These are phyloP conservation scores for Polygonum aviculare DNA, from an alignment of 148 eudicot genomes.

Conservation along the genomic window DNA sequence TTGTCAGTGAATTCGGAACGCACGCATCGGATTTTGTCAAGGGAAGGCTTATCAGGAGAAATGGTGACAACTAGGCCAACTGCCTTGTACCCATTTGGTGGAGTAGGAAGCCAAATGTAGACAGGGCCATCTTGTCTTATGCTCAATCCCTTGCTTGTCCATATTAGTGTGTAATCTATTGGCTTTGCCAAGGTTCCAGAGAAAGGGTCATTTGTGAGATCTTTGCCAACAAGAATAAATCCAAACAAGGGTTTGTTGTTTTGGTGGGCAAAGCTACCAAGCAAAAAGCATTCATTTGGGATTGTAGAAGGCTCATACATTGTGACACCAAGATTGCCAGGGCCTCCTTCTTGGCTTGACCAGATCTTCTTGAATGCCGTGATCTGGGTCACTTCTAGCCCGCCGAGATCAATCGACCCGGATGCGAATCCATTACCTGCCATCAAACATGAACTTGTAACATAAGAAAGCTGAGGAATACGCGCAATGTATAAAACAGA, in stretches of 20 bases:
- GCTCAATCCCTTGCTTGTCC: conserved; percentile 11
- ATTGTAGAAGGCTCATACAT: conserved; percentile 11
- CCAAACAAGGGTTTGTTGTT: conserved; percentile 12
- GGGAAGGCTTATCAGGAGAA: background rate
- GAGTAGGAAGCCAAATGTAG: conserved; percentile 32
- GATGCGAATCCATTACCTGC: conserved; percentile 11
- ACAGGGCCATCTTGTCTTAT: conserved; percentile 21
- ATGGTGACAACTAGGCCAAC: conserved; percentile 9
- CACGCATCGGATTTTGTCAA: conserved; percentile 14
- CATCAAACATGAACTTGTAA: background rate
- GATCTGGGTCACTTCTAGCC: conserved; percentile 9
- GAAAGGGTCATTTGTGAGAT: background rate
- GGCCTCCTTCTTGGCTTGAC: conserved; percentile 13
- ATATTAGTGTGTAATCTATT: conserved; percentile 11
- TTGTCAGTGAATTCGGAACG: conserved; percentile 18
- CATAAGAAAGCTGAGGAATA: background rate
- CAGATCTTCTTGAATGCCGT: conserved; percentile 11
- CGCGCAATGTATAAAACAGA: background rate
- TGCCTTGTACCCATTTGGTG: conserved; percentile 22
- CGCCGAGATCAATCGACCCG: conserved; percentile 12
- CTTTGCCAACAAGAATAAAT: conserved; percentile 8
- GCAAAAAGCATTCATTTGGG: background rate
- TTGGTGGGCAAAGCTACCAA: conserved; percentile 11
- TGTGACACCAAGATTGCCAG: conserved; percentile 1
- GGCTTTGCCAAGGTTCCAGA: conserved; percentile 5